Percentiles rank a stretch among this genome's conserved stretches.
These are phyloP conservation scores for Prunus armeniaca DNA, from an alignment of 306 rosid species.

Conservation along the genomic window DNA sequence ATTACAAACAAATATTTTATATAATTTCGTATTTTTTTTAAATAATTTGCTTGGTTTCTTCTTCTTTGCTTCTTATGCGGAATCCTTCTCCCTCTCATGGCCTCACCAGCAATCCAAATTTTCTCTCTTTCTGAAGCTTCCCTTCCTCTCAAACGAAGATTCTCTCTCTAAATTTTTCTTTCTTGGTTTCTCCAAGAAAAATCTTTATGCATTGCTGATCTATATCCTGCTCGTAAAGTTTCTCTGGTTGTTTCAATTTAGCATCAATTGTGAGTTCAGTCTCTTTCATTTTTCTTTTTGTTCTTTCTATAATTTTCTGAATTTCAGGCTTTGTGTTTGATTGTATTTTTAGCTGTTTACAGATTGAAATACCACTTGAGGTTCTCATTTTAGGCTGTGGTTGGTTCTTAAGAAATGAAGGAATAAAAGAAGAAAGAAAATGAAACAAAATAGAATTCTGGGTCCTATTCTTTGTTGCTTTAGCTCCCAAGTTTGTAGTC, in stretches of 20 bases:
- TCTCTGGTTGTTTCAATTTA: constrained; percentile 25
- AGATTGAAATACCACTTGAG: constrained; percentile 38
- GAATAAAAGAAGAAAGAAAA: not conserved
- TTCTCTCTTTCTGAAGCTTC: constrained; percentile 33
- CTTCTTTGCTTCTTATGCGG: constrained; percentile 45
- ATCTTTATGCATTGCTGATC: constrained; percentile 51
- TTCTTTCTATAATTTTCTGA: constrained; percentile 2
- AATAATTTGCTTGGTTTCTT: constrained; percentile 41
- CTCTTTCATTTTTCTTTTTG: constrained; percentile 12
- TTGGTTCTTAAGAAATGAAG: constrained; percentile 25
- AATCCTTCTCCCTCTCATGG: constrained; percentile 35
- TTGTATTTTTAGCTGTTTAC: constrained; percentile 12
- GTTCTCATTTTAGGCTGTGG: constrained; percentile 32
- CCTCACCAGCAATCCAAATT: constrained; percentile 51
- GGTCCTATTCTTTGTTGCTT: constrained; percentile 2
- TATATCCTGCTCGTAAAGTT: not conserved
- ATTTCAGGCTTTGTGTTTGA: constrained; percentile 18
- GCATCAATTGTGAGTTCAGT: constrained; percentile 39
- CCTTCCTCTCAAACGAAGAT: constrained; percentile 24
- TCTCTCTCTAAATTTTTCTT: constrained; percentile 20
- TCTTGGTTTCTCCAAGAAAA: constrained; percentile 28
- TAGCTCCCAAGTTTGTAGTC: not conserved
- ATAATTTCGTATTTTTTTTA: not conserved
- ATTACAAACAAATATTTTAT: not conserved
- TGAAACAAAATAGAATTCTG: not conserved